phyloP scores from a whole-genome alignment of 148 eudicot species.

The Camellia granthamiana region DNA sequence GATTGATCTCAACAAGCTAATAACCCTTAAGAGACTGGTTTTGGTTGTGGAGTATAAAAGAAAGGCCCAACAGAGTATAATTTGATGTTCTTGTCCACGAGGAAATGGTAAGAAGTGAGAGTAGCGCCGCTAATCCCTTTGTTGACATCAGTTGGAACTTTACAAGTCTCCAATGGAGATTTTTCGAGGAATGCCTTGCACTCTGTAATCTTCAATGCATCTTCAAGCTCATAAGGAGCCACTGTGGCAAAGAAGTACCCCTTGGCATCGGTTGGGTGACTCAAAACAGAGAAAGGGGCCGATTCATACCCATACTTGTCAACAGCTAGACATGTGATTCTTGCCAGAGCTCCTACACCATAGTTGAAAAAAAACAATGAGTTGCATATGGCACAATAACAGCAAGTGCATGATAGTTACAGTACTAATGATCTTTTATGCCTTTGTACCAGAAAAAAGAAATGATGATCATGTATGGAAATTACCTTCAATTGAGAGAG shows the following conservation, averaged over 20 bases:
- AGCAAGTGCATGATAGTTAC: too few species aligned
- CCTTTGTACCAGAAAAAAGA: background rate
- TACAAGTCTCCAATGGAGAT: slow-evolving; percentile 27
- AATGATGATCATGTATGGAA: background rate
- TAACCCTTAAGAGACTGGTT: slow-evolving; percentile 9
- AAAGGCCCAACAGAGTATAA: slow-evolving; percentile 36
- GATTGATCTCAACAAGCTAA: background rate
- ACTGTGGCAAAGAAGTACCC: slow-evolving; percentile 35
- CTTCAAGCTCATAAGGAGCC: slow-evolving; percentile 17
- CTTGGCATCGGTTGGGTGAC: slow-evolving; percentile 32
- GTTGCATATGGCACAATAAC: too few species aligned
- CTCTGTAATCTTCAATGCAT: slow-evolving; percentile 17
- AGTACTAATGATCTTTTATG: background rate
- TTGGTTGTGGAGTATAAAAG: slow-evolving; percentile 17
- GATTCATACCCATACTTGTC: slow-evolving; percentile 34
- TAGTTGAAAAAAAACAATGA: background rate
- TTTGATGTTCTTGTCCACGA: slow-evolving; percentile 15
- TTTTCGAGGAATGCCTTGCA: slow-evolving; percentile 45
- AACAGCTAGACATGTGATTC: slow-evolving; percentile 34
- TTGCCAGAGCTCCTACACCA: slow-evolving; percentile 31
- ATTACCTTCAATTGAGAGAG: too few species aligned
- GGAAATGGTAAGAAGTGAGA: slow-evolving; percentile 20
- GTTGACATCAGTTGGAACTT: slow-evolving; percentile 26
- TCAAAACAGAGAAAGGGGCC: slow-evolving; percentile 33
- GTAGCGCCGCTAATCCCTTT: slow-evolving; percentile 28